Conservation (phyloP, 805 yeast genomes). For the Candida silvicultrix region DNA sequence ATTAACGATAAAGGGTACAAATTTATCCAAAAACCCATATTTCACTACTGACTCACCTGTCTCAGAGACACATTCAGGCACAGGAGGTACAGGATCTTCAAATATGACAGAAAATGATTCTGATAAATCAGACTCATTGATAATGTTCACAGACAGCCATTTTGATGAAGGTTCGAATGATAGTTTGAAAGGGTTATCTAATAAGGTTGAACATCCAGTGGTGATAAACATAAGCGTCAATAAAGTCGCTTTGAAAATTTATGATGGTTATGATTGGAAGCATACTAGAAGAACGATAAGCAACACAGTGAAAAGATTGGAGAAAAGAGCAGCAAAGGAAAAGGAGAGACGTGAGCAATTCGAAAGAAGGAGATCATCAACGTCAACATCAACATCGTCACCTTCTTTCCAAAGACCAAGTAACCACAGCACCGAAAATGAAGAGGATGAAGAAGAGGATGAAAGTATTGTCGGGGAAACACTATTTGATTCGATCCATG, state of each 20-base stretch:
- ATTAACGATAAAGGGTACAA: constrained; percentile 14
- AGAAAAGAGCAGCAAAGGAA: constrained; percentile 36
- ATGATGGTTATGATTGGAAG: constrained; percentile 93
- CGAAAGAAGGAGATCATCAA: constrained; percentile 2
- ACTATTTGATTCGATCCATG: constrained; percentile 73
- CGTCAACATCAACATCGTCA: neutral
- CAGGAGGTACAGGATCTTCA: neutral
- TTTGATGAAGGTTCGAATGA: constrained; percentile 8
- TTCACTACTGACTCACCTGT: constrained; percentile 1
- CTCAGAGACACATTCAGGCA: neutral
- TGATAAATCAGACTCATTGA: constrained; percentile 14
- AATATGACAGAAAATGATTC: constrained; percentile 2
- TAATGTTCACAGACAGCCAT: constrained; percentile 21
- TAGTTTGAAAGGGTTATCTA: neutral
- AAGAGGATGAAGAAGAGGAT: constrained; percentile 12
- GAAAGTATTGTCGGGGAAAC: constrained; percentile 48
- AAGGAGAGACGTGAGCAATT: constrained; percentile 15
- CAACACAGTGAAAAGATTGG: constrained; percentile 60
- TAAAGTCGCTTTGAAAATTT: constrained; percentile 41
- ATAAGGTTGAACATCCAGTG: constrained; percentile 8
- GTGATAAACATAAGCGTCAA: constrained; percentile 24
- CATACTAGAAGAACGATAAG: constrained; percentile 63
- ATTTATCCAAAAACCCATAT: constrained; percentile 11
- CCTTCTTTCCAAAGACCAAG: neutral
- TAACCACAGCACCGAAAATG: neutral